phyloP scores from a whole-genome alignment of 805 yeast genomes.

The Wickerhamiella lipophila region DNA sequence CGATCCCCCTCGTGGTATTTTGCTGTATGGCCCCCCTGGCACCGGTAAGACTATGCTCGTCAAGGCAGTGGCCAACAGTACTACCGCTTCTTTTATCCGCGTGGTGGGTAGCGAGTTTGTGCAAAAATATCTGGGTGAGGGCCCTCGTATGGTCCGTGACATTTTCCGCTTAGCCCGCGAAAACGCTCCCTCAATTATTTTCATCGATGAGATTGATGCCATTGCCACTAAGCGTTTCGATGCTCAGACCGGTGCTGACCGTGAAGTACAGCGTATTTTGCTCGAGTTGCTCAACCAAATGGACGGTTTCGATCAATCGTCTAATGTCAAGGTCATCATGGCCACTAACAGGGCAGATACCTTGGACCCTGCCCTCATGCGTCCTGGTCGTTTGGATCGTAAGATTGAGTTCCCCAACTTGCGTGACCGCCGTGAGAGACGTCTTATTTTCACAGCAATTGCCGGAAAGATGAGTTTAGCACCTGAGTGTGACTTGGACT shows the following conservation, averaged over 20 bases:
- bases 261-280: slow-evolving; percentile 96
- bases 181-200: slow-evolving; percentile 91
- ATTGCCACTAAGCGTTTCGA: slow-evolving; percentile 98
- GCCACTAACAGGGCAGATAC: slow-evolving; percentile 99
- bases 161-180: slow-evolving; percentile 95
- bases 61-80: slow-evolving; percentile 94
- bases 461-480: slow-evolving; percentile 97
- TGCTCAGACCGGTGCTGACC: slow-evolving; percentile 99
- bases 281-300: slow-evolving; percentile 92
- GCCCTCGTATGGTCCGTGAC: slow-evolving; percentile 99
- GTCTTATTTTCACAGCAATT: slow-evolving; percentile 88
- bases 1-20: slow-evolving; percentile 97
- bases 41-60: slow-evolving; percentile 99
- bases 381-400: slow-evolving; percentile 97
- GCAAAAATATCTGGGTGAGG: slow-evolving; percentile 96
- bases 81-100: slow-evolving; percentile 91
- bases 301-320: slow-evolving; percentile 97
- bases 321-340: slow-evolving; percentile 96
- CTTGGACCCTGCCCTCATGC: slow-evolving; percentile 90
- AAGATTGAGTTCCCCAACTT: slow-evolving; percentile 94
- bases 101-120: slow-evolving; percentile 98
- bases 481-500: slow-evolving; percentile 93
- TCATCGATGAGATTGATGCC: slow-evolving; percentile 97
- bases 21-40: slow-evolving; percentile 98
- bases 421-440: slow-evolving; percentile 94